A percentile compares a stretch with the other conserved stretches of the same genome.
phyloP scores from a whole-genome alignment of 2,329 filamentous ascomycete genomes.

The Chrysosporium keratinophilum region DNA sequence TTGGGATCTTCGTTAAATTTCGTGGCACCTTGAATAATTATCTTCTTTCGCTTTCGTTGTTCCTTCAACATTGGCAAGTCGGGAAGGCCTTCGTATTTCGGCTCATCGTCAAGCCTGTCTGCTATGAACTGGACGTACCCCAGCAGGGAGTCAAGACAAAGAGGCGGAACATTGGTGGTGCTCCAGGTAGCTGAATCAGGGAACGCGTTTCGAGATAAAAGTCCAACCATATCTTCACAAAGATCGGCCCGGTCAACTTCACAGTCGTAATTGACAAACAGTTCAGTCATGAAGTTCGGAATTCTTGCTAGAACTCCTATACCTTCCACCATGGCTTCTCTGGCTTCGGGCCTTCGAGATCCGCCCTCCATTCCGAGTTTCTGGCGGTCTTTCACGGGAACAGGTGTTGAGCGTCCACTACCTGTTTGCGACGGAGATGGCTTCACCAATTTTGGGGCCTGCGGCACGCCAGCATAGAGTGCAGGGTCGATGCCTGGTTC shows the following conservation, averaged over 20 bases:
- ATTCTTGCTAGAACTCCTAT: conserved; percentile 85
- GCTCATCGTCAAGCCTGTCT: conserved; percentile 66
- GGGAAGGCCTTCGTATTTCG: conserved; percentile 55
- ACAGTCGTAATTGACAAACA: conserved; percentile 98
- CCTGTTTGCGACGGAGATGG: conserved; percentile 60
- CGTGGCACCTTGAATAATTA: conserved; percentile 74
- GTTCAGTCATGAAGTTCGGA: conserved; percentile 85
- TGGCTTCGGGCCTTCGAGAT: conserved; percentile 80
- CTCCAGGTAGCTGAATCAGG: conserved; percentile 98
- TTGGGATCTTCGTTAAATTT: conserved; percentile 97
- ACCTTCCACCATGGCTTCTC: conserved; percentile 97
- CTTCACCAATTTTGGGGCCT: conserved; percentile 78
- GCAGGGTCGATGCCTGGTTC: conserved; percentile 84
- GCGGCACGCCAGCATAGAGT: conserved; percentile 85
- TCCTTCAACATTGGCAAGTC: conserved; percentile 55
- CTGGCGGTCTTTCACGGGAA: conserved; percentile 83
- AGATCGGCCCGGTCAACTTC: conserved; percentile 83
- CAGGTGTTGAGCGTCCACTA: conserved; percentile 80
- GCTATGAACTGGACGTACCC: conserved; percentile 87
- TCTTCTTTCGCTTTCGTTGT: conserved; percentile 68
- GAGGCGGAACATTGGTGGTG: conserved; percentile 89
- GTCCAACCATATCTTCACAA: conserved; percentile 88
- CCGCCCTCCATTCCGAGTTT: conserved; percentile 88
- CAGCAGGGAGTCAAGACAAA: conserved; percentile 84
- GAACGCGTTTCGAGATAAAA: conserved; percentile 86